Conservation (phyloP, 2,329 filamentous ascomycete genomes). For the Stemphylium vesicarium region DNA sequence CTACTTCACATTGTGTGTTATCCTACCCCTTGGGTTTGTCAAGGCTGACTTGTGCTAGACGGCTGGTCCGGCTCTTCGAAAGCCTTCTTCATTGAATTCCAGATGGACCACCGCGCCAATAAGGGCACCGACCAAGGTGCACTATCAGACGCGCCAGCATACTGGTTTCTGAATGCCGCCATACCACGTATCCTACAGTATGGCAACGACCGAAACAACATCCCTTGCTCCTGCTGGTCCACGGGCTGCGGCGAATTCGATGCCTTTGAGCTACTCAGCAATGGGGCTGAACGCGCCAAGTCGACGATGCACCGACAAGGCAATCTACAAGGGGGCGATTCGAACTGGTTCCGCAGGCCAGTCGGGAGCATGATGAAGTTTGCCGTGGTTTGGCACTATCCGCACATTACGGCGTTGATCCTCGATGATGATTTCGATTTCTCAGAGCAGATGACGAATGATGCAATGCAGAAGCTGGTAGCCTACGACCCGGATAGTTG, state of each 20-base stretch:
- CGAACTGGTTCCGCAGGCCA: conserved; percentile 75
- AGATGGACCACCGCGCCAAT: conserved; percentile 61
- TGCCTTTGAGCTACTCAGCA: conserved; percentile 72
- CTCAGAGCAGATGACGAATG: conserved; percentile 39
- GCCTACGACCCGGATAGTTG: conserved; percentile 44
- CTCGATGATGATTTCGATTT: conserved; percentile 51
- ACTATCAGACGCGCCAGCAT: conserved; percentile 72
- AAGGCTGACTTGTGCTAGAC: conserved; percentile 53
- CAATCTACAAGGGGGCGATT: conserved; percentile 67
- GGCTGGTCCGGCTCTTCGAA: conserved; percentile 75
- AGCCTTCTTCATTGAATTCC: conserved; percentile 75
- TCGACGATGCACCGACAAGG: conserved; percentile 68
- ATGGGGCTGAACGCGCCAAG: conserved; percentile 71
- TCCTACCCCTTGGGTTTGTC: not conserved
- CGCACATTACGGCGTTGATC: conserved; percentile 43
- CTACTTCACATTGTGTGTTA: conserved; percentile 58
- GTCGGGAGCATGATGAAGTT: conserved; percentile 65
- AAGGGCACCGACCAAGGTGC: conserved; percentile 38
- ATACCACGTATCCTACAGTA: conserved; percentile 76
- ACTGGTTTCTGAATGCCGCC: conserved; percentile 77
- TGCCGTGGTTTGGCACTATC: conserved; percentile 53
- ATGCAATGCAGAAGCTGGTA: conserved; percentile 44
- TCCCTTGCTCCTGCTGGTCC: conserved; percentile 73
- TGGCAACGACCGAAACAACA: conserved; percentile 52
- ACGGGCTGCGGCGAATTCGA: conserved; percentile 77